Evolutionary conservation across 495 filamentous ascomycete genomes (phyloP).

Genomic region (Viridothelium virens): DNA sequence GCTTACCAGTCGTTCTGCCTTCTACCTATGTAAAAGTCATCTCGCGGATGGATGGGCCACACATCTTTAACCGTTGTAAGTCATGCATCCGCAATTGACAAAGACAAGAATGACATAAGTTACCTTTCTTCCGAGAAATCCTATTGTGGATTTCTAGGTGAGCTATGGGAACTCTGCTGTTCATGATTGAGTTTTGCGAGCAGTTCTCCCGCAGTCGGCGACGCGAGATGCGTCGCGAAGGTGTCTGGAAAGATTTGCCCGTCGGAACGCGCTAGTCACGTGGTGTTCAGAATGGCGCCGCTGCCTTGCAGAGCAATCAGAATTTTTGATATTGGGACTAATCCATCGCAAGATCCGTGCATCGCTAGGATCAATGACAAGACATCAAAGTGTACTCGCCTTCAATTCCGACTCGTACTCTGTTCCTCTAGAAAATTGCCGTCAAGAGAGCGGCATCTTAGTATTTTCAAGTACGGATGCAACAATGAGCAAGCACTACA

Average conservation of each 20-base stretch:
- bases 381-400: too few species aligned
- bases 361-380: too few species aligned
- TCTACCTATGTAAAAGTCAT: slow-evolving; percentile 23
- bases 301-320: too few species aligned
- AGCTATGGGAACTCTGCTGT: neutral
- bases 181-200: neutral
- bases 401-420: too few species aligned
- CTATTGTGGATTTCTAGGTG: neutral
- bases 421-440: too few species aligned
- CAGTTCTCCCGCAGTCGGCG: neutral
- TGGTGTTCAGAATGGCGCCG: too few species aligned
- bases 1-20: slow-evolving; percentile 7
- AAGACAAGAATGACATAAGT: neutral
- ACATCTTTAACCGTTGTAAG: neutral
- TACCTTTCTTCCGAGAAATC: neutral
- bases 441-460: too few species aligned
- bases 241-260: neutral
- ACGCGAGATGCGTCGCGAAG: neutral
- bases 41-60: slow-evolving; percentile 3
- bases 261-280: too few species aligned
- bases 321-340: too few species aligned
- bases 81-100: neutral
- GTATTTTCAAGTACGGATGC: too few species aligned
- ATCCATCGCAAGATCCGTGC: too few species aligned
- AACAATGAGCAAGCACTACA: too few species aligned